phyloP scores from a whole-genome alignment of 768 basidiomycete genomes.

The Plicaturopsis crispa region DNA sequence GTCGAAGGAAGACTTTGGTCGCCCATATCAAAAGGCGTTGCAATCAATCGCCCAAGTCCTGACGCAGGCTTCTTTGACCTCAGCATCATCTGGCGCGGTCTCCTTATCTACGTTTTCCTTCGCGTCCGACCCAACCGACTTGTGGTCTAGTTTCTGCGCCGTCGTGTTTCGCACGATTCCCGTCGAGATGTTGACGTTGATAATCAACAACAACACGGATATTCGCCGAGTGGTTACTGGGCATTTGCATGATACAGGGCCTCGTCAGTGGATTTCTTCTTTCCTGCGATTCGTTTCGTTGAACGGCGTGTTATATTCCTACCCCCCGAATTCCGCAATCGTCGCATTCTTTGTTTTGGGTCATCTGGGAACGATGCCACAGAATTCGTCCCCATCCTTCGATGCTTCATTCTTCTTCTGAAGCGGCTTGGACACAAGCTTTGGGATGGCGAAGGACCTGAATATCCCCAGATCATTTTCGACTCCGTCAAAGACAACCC shows the following conservation, averaged over 20 bases:
- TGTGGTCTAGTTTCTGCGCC: conserved; percentile 45
- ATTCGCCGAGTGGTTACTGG: conserved; percentile 47
- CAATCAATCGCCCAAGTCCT: conserved; percentile 26
- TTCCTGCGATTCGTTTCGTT: conserved; percentile 7
- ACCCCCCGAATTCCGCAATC: not conserved
- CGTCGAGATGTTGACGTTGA: conserved; percentile 27
- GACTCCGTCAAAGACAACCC: conserved; percentile 80
- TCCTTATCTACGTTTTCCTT: conserved; percentile 17
- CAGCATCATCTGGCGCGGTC: conserved; percentile 1
- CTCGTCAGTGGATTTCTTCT: conserved; percentile 39
- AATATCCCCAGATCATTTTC: conserved; percentile 73
- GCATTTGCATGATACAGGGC: conserved; percentile 53
- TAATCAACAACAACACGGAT: conserved; percentile 27
- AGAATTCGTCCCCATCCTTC: conserved; percentile 58
- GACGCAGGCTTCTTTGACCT: not conserved
- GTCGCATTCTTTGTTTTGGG: no score
- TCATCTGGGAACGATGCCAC: no score
- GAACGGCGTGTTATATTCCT: conserved; percentile 1
- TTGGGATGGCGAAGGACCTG: conserved; percentile 66
- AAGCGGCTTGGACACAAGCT: conserved; percentile 45
- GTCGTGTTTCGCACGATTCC: conserved; percentile 54
- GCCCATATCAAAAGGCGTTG: conserved; percentile 39
- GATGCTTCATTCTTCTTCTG: conserved; percentile 52
- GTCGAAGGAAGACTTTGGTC: conserved; percentile 35
- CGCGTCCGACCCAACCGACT: conserved; percentile 28